phyloP scores from a whole-genome alignment of 208 protist genomes.

The Naegleria lovaniensis region DNA sequence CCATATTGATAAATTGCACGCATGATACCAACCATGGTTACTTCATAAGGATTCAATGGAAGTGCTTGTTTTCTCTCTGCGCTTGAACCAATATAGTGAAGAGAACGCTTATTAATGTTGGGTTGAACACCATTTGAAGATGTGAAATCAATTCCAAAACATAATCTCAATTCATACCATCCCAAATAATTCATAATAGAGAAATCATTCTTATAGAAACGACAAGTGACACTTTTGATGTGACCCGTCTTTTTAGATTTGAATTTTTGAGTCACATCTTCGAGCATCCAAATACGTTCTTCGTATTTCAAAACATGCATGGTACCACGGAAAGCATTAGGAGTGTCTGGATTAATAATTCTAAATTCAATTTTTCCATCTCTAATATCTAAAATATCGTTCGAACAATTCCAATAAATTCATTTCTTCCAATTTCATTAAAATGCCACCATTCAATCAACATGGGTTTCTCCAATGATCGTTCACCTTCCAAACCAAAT shows the following conservation, averaged over 20 bases:
- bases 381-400: neutral
- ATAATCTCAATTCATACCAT: neutral
- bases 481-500: conserved; percentile 6
- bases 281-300: conserved; percentile 20
- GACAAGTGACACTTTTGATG: neutral
- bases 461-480: neutral
- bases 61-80: neutral
- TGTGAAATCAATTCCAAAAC: conserved; percentile 20
- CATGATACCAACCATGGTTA: neutral
- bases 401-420: conserved; percentile 16
- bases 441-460: neutral
- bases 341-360: neutral
- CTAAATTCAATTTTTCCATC: neutral
- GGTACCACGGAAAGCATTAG: neutral
- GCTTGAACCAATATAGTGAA: neutral
- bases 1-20: neutral
- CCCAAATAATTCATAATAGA: conserved; percentile 10
- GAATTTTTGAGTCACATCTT: neutral
- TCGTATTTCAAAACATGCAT: conserved; percentile 13
- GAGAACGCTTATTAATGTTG: neutral
- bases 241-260: neutral
- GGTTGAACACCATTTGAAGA: neutral
- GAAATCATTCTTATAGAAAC: conserved; percentile 5
- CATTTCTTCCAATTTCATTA: neutral
- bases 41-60: neutral